These are phyloP conservation scores for Gypsophila paniculata DNA, from an alignment of 179 eudicot genomes.

Conservation along the genomic window DNA sequence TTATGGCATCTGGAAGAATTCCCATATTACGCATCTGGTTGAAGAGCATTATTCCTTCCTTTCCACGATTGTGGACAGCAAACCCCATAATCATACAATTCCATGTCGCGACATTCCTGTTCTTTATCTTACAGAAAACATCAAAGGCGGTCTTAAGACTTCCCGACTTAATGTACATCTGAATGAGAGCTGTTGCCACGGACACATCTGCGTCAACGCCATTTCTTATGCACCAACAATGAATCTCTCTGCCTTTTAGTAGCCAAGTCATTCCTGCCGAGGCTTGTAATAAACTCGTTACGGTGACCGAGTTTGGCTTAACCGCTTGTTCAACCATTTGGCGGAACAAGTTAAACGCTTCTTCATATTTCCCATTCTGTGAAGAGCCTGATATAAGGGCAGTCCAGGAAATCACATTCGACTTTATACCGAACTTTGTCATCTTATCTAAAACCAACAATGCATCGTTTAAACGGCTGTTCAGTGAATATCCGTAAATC, in stretches of 20 bases:
- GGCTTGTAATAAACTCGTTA: constrained; percentile 48
- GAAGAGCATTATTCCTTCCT: constrained; percentile 42
- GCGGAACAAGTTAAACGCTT: constrained; percentile 34
- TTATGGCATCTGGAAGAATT: constrained; percentile 46
- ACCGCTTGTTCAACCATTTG: constrained; percentile 47
- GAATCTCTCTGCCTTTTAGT: constrained; percentile 57
- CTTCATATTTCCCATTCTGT: constrained; percentile 39
- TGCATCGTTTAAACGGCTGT: constrained; percentile 37
- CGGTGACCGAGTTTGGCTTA: constrained; percentile 46
- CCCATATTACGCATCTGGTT: constrained; percentile 35
- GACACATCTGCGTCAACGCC: constrained; percentile 33
- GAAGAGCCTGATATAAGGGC: constrained; percentile 51
- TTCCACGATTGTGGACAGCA: constrained; percentile 41
- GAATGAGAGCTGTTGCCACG: constrained; percentile 49
- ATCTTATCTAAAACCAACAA: constrained; percentile 33
- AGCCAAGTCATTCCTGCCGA: constrained; percentile 53
- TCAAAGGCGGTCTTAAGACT: constrained; percentile 37
- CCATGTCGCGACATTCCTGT: constrained; percentile 47
- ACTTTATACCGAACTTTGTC: constrained; percentile 37
- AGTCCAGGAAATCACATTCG: constrained; percentile 55
- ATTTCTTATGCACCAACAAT: constrained; percentile 38
- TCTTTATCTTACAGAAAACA: constrained; percentile 33
- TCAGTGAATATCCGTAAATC: constrained; percentile 46
- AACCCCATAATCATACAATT: constrained; percentile 64
- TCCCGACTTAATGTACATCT: constrained; percentile 60